These are phyloP conservation scores for Candida mesenterica DNA, from an alignment of 1,139 yeast genomes.

Conservation along the genomic window DNA sequence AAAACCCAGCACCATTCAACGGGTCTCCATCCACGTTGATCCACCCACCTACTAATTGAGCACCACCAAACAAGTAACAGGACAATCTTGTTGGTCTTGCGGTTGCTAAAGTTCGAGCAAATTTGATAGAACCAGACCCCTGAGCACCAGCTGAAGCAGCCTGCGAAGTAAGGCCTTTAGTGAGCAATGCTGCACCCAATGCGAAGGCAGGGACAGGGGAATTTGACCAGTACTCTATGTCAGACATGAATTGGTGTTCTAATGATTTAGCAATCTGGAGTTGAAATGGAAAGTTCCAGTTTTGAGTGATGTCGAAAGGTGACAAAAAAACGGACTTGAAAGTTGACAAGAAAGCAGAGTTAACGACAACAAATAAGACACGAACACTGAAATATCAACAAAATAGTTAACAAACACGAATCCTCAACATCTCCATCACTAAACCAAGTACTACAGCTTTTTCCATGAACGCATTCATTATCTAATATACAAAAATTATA, in stretches of 20 bases:
- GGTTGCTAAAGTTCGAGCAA: slow-evolving; percentile 25
- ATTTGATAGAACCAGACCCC: slow-evolving; percentile 30
- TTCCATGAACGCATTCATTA: background rate
- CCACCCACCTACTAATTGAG: slow-evolving; percentile 76
- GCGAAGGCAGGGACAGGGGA: slow-evolving; percentile 22
- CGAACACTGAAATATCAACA: background rate
- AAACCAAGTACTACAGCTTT: background rate
- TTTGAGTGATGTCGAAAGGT: no score
- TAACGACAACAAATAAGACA: background rate
- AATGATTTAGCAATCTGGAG: background rate
- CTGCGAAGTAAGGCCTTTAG: slow-evolving; percentile 14
- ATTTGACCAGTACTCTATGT: slow-evolving; percentile 7
- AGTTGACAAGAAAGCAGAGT: background rate
- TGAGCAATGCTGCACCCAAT: slow-evolving; percentile 18
- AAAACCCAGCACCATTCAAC: slow-evolving; percentile 83
- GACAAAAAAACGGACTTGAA: no score
- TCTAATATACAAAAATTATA: slow-evolving; percentile 8
- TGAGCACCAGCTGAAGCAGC: slow-evolving; percentile 16
- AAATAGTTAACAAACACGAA: no score
- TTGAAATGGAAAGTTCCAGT: background rate
- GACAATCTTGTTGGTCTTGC: slow-evolving; percentile 38
- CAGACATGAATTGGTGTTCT: slow-evolving; percentile 2
- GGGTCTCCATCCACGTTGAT: slow-evolving; percentile 80
- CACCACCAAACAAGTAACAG: slow-evolving; percentile 51
- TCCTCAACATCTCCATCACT: background rate